These are phyloP conservation scores for Hypoxylon trugodes DNA, from an alignment of 495 filamentous ascomycete genomes.

Conservation along the genomic window DNA sequence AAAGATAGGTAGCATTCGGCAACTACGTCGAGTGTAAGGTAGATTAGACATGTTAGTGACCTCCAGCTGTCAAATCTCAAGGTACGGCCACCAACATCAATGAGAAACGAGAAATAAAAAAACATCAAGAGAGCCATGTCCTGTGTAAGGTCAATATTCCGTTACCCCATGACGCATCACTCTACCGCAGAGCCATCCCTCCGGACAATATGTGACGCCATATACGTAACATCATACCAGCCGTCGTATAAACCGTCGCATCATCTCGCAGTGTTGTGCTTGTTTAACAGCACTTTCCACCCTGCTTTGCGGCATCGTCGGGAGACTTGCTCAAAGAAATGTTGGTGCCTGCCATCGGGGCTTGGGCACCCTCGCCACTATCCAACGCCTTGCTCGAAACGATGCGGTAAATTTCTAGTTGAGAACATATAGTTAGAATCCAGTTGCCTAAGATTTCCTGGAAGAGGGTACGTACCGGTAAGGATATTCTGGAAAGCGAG, in stretches of 20 bases:
- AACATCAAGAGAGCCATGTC: constrained; percentile 47
- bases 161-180: constrained; percentile 47
- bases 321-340: constrained; percentile 84
- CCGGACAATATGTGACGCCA: constrained; percentile 55
- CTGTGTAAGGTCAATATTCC: constrained; percentile 43
- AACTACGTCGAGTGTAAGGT: constrained; percentile 38
- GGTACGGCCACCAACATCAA: constrained; percentile 31
- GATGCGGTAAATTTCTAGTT: constrained; percentile 96
- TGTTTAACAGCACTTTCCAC: constrained; percentile 85
- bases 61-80: constrained; percentile 41
- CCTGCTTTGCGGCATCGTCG: constrained; percentile 76
- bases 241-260: constrained; percentile 52
- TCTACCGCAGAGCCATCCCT: constrained; percentile 38
- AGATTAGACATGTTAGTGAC: constrained; percentile 42
- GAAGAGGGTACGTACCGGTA: constrained; percentile 72
- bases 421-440: constrained; percentile 17
- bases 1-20: constrained; percentile 32
- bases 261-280: constrained; percentile 39
- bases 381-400: constrained; percentile 97
- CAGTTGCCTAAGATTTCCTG: constrained; percentile 4
- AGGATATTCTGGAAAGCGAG: constrained; percentile 99
- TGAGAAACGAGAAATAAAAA: constrained; percentile 42
- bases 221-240: constrained; percentile 53
- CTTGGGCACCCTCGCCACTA: constrained; percentile 76
- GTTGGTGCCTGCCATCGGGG: constrained; percentile 76